A percentile compares a stretch with the other conserved stretches of the same genome.
Evolutionary conservation across 768 basidiomycete species (phyloP).

Genomic region (Hygrophorus pudorinus): DNA sequence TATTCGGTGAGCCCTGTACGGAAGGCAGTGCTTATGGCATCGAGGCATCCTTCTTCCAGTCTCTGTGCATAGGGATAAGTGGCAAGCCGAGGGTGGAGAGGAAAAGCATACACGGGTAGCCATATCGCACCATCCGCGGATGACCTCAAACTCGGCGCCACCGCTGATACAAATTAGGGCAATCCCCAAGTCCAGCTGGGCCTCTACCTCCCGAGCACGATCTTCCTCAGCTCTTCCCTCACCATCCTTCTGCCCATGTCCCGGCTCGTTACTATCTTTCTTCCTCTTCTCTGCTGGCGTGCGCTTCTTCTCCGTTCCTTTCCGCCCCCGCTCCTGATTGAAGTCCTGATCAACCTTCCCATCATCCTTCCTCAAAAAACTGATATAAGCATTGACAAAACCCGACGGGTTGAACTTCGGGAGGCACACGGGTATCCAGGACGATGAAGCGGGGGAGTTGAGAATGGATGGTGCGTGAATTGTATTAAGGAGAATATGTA

Average conservation of each 20-base stretch:
- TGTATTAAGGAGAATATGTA: constrained; percentile 89
- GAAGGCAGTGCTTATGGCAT: constrained; percentile 40
- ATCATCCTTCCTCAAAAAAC: constrained; percentile 47
- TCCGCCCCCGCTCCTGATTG: constrained; percentile 3
- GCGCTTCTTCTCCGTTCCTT: too few relatives aligned
- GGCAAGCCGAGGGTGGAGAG: neutral
- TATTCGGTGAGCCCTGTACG: constrained; percentile 47
- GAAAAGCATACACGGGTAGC: constrained; percentile 41
- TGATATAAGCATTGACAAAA: constrained; percentile 88
- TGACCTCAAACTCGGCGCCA: constrained; percentile 77
- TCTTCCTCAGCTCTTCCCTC: neutral
- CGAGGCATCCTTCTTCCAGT: constrained; percentile 51
- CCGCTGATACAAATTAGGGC: constrained; percentile 76
- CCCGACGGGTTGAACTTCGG: constrained; percentile 87
- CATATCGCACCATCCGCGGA: constrained; percentile 64
- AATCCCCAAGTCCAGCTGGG: constrained; percentile 29
- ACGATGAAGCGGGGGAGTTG: constrained; percentile 71
- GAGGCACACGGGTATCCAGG: constrained; percentile 93
- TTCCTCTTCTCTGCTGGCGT: too few relatives aligned
- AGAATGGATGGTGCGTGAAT: constrained; percentile 72
- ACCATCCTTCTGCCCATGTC: too few relatives aligned
- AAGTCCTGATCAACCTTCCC: constrained; percentile 3
- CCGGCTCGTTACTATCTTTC: too few relatives aligned
- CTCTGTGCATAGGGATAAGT: constrained; percentile 32
- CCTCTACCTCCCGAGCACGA: neutral